Evolutionary conservation across 2,329 filamentous ascomycete species (phyloP), one percentile per base, ranked within the genome.

Genomic region (Aspergillus tamarii): DNA sequence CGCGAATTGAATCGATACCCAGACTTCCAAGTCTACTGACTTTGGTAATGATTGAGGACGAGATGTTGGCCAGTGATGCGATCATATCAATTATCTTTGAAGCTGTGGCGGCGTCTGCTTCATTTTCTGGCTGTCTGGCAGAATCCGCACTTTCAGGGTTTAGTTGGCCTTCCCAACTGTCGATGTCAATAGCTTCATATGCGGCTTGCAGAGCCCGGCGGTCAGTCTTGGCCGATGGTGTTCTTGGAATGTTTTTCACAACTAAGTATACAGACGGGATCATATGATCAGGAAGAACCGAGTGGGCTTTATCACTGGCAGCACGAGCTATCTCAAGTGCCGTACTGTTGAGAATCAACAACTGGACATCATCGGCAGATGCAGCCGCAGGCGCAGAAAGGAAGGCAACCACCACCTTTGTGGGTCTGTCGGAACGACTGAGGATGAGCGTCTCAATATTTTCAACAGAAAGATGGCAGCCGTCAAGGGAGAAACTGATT

Each of bases 361-460:
- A 26, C 16, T 64, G 50, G 28, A 57, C 56, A 28, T 63, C 34
- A 4, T 46, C 55, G 3, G 52, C 26, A 34, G 21, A 30, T 21
- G 53, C 64, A 32, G 70, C 64, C 3, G 39, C 56, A 4, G 74
- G 69, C 1, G 73, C 73, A 8, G 71, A 72, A 23, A 78, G 66
- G 43, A 77, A 77, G 21, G 74, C 73, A 62, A 78, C 78, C n/a
- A 80, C 61, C 0, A 77, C 69, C 48, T 76, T 69, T 0, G 66
- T 72, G 5, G 76, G 76, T 55, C 73, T 68, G 39, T 72, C 71
- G 1, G 76, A 72, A 2, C 74, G 73, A 19, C 63, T 69, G 23
- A 78, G 65, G 14, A 76, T 62, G 6, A 70, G 61, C 14, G 76
- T 74, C 41, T 79, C 75, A 41, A 79, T 71, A 21, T 71, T 76